These are phyloP conservation scores for Penicillium corylophilum DNA, from an alignment of 2,329 filamentous ascomycete genomes.

Conservation along the genomic window DNA sequence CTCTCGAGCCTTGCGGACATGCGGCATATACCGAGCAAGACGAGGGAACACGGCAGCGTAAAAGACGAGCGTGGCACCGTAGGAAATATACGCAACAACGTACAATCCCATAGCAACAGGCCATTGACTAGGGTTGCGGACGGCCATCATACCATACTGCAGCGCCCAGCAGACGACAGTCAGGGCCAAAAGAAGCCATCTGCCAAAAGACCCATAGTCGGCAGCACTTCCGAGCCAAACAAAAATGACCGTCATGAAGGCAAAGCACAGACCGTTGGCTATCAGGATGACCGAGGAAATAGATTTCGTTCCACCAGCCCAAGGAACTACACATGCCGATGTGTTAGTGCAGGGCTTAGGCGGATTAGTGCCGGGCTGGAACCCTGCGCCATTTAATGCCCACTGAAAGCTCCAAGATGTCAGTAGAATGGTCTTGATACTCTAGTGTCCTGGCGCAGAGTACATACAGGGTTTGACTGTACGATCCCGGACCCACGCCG, in stretches of 20 bases:
- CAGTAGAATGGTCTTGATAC: not conserved
- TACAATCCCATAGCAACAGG: conserved; percentile 43
- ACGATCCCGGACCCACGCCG: conserved; percentile 44
- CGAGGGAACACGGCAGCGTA: conserved; percentile 44
- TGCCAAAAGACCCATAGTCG: conserved; percentile 44
- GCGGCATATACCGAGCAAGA: conserved; percentile 42
- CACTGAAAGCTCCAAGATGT: conserved; percentile 37
- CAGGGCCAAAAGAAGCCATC: conserved; percentile 42
- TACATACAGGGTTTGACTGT: conserved; percentile 40
- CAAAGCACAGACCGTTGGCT: conserved; percentile 45
- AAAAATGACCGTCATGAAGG: conserved; percentile 46
- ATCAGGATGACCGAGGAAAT: conserved; percentile 43
- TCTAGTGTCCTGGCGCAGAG: not conserved
- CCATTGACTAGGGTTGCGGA: conserved; percentile 40
- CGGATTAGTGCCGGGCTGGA: conserved; percentile 38
- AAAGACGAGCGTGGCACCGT: conserved; percentile 44
- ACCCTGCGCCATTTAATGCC: conserved; percentile 39
- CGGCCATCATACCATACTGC: conserved; percentile 44
- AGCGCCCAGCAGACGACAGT: conserved; percentile 44
- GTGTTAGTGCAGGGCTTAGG: conserved; percentile 31
- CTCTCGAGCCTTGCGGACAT: conserved; percentile 43
- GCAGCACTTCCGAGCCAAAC: conserved; percentile 44
- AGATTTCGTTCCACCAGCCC: conserved; percentile 39
- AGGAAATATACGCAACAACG: conserved; percentile 42
- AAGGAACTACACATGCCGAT: conserved; percentile 42